Evolutionary conservation across 148 eudicot species (phyloP), one percentile per base, ranked within the genome.

Genomic region (Drosera capensis): DNA sequence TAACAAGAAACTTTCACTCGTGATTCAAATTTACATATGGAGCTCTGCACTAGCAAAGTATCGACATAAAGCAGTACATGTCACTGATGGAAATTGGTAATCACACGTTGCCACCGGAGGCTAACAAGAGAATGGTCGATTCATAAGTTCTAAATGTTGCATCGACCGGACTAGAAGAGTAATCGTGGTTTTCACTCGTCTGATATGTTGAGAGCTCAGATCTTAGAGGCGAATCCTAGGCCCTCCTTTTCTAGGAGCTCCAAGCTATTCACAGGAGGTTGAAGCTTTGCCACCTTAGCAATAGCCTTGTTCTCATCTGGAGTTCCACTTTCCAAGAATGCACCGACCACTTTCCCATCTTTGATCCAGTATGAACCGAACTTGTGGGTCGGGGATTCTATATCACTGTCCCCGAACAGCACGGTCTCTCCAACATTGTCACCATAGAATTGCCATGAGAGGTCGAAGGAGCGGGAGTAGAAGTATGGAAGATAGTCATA

Each of bases 251-350:
- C 77, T 18, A 86, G 56, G 38, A 55, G 59, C 4, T 86, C 94
- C 57, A 82, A 55, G 62, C 70, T 78, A 56, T 35, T 60, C 11
- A 59, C 88, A 35, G 58, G 55, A 18, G 96, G 96, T 61, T 82
- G 94, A 44, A 59, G 72, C 63, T 55, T 78, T 2, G 94, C 88
- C n/a, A 86, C 79, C 63, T 78, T 82, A 12, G 94, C 93, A 7
- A 86, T 78, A 30, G 94, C 85, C 65, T 78, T 73, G 77, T 86
- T 86, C 52, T 86, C 96, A 43, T 86, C 94, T 0, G 94, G 73
- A 19, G 73, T 76, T 25, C 96, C 96, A 38, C 78, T 49, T 71
- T 86, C 96, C 36, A 82, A 62, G 60, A 86, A 82, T 12, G 46
- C 96, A 29, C 94, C 96, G 3, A 86, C 75, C 0, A 86, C 71